These are phyloP conservation scores for Crithidia sp. DNA, from an alignment of 208 protist species.

Conservation along the genomic window DNA sequence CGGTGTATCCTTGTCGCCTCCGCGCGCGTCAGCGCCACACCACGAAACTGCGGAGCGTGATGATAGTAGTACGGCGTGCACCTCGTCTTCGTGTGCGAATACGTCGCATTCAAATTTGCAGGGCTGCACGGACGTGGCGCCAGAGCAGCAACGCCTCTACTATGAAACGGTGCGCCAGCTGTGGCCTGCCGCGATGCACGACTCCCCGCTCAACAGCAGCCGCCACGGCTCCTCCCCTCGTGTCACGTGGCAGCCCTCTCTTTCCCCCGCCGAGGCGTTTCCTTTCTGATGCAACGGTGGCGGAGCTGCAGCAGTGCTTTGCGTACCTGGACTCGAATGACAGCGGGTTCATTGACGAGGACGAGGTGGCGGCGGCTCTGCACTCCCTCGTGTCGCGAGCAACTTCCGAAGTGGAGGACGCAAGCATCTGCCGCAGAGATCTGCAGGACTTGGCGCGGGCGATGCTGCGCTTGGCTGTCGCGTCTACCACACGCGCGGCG, in stretches of 20 bases:
- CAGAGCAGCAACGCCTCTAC: constrained; percentile 32
- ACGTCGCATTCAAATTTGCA: not conserved
- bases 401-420: not conserved
- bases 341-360: constrained; percentile 13
- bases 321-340: constrained; percentile 10
- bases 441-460: constrained; percentile 8
- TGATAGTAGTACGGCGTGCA: too few species aligned
- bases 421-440: not conserved
- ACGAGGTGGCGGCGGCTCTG: constrained; percentile 22
- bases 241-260: not conserved
- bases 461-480: constrained; percentile 26
- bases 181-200: constrained; percentile 10
- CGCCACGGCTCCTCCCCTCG: not conserved
- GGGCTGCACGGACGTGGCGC: not conserved
- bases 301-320: constrained; percentile 24
- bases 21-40: not conserved
- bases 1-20: constrained; percentile 10
- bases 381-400: constrained; percentile 9
- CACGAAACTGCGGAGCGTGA: not conserved
- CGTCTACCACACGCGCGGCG: not conserved
- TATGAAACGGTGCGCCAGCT: constrained; percentile 13
- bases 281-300: constrained; percentile 19
- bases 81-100: not conserved
- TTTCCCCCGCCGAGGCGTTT: constrained; percentile 13
- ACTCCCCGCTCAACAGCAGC: constrained; percentile 12